Conservation (phyloP, 208 protist genomes). For the Herpetomonas muscarum region DNA sequence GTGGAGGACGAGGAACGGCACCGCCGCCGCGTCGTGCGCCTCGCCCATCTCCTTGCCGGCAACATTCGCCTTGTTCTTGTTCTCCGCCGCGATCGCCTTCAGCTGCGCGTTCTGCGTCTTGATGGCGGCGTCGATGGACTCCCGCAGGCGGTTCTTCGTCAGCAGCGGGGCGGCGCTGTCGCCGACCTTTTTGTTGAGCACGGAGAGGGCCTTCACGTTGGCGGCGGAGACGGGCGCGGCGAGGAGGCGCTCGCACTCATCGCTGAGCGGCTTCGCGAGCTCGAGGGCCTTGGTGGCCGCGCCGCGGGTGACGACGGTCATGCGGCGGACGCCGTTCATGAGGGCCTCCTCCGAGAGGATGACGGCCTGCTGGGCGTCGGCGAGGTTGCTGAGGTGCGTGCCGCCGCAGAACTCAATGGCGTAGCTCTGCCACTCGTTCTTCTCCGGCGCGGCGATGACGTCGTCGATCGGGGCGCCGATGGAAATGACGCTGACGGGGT, state of each 20-base stretch:
- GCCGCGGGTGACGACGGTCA: constrained; percentile 74
- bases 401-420: constrained; percentile 98
- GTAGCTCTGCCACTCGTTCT: constrained; percentile 83
- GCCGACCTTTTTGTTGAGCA: constrained; percentile 88
- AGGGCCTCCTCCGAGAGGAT: constrained; percentile 94
- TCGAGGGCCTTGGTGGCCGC: constrained; percentile 53
- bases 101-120: constrained; percentile 62
- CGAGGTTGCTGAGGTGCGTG: constrained; percentile 90
- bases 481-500: constrained; percentile 97
- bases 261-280: constrained; percentile 39
- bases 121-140: constrained; percentile 76
- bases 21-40: constrained; percentile 29
- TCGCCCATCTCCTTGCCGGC: constrained; percentile 52
- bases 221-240: constrained; percentile 30
- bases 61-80: constrained; percentile 65
- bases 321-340: constrained; percentile 90
- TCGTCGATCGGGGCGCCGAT: constrained; percentile 91
- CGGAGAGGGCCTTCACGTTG: constrained; percentile 82
- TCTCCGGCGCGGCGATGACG: constrained; percentile 87
- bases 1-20: constrained; percentile 47
- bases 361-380: constrained; percentile 85
- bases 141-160: constrained; percentile 75
- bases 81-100: constrained; percentile 56
- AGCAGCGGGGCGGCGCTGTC: constrained; percentile 74
- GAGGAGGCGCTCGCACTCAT: constrained; percentile 50